A percentile compares a stretch with the other conserved stretches of the same genome.
phyloP scores from a whole-genome alignment of 495 filamentous ascomycete genomes.

The Penicillium robsamsonii region DNA sequence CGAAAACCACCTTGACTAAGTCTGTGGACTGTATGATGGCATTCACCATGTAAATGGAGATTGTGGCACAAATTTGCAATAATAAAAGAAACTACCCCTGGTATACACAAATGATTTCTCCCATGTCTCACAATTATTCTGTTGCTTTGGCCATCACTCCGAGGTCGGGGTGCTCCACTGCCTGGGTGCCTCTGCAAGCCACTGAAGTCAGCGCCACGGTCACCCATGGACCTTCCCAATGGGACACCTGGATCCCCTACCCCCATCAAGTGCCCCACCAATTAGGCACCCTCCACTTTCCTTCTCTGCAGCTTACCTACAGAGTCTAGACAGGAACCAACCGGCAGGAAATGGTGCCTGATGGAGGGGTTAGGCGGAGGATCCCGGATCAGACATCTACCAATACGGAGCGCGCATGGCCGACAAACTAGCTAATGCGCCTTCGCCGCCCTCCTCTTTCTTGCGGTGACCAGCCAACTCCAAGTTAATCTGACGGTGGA shows the following conservation, averaged over 20 bases:
- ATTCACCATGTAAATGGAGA: conserved; percentile 1
- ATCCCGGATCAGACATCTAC: conserved; percentile 28
- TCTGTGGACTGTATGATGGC: neutral
- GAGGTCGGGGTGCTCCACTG: conserved; percentile 10
- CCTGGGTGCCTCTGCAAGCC: conserved; percentile 11
- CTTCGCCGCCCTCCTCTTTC: conserved; percentile 61
- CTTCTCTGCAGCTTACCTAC: conserved; percentile 7
- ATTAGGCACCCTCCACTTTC: neutral
- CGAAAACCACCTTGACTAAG: conserved; percentile 1
- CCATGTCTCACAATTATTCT: conserved; percentile 9
- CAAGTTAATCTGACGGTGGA: conserved; percentile 87
- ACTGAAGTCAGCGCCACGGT: conserved; percentile 13
- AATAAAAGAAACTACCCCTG: conserved; percentile 12
- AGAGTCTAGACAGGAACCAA: conserved; percentile 11
- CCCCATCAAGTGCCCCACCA: conserved; percentile 3
- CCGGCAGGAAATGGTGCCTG: conserved; percentile 3
- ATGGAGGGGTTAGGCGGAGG: neutral
- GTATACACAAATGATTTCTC: conserved; percentile 15
- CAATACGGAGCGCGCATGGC: conserved; percentile 74
- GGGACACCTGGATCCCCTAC: neutral
- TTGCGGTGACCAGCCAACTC: conserved; percentile 80
- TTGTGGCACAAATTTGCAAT: conserved; percentile 1
- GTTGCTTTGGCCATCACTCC: neutral
- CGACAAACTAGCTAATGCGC: conserved; percentile 58
- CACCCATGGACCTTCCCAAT: conserved; percentile 12